A percentile compares a stretch with the other conserved stretches of the same genome.
These are phyloP conservation scores for Pseudocercospora cruenta DNA, from an alignment of 2,329 filamentous ascomycete genomes.

Conservation along the genomic window DNA sequence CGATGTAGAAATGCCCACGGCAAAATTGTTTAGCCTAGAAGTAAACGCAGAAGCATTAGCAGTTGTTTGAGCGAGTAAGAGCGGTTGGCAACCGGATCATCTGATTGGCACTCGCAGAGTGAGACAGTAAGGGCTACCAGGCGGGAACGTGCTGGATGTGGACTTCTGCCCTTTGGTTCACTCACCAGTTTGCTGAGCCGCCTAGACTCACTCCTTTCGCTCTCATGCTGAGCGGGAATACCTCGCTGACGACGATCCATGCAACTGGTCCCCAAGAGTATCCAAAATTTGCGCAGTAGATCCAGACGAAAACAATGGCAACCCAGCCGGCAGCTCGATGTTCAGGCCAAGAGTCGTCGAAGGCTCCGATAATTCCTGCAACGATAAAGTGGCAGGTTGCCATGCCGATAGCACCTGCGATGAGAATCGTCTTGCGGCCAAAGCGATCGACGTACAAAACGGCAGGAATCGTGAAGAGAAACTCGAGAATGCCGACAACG, in stretches of 20 bases:
- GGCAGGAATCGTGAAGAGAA: constrained; percentile 66
- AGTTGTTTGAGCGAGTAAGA: too few relatives aligned
- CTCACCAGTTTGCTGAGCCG: constrained; percentile 48
- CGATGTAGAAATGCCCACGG: constrained; percentile 57
- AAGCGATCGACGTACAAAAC: constrained; percentile 66
- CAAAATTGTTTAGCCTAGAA: constrained; percentile 47
- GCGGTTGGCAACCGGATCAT: too few relatives aligned
- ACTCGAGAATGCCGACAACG: constrained; percentile 70
- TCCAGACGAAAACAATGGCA: constrained; percentile 3
- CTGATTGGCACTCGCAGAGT: too few relatives aligned
- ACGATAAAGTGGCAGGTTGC: constrained; percentile 23
- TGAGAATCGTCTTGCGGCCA: constrained; percentile 62
- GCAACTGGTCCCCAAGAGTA: background rate
- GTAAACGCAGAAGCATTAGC: too few relatives aligned
- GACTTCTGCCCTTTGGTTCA: too few relatives aligned
- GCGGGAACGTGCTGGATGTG: too few relatives aligned
- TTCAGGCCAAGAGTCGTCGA: background rate
- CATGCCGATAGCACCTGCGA: constrained; percentile 40
- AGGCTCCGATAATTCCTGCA: background rate
- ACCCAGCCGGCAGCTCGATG: constrained; percentile 3
- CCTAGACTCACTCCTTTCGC: constrained; percentile 59
- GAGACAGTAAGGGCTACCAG: too few relatives aligned
- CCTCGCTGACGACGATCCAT: background rate
- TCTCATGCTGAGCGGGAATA: constrained; percentile 3
- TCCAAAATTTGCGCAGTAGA: constrained; percentile 5